phyloP scores from a whole-genome alignment of 768 basidiomycete species.

The Tylopilus cervinicoccineus region DNA sequence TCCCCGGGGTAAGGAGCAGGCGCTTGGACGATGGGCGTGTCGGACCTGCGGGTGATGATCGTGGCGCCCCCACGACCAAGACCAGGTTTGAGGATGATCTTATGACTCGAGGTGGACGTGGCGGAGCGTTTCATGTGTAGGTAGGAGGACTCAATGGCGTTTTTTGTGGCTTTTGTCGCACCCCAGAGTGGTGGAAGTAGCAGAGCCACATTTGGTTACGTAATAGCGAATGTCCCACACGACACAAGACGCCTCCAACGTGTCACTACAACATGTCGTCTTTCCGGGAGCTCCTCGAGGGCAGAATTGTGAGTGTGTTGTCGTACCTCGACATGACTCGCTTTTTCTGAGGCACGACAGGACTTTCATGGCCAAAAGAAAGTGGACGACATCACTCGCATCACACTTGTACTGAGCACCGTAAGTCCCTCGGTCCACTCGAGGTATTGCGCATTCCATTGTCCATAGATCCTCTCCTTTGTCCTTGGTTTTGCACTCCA shows the following conservation, averaged over 20 bases:
- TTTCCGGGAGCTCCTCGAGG: slow-evolving; percentile 27
- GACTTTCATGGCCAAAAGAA: slow-evolving; percentile 32
- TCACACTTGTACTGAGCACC: slow-evolving; percentile 21
- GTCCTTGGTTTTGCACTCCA: slow-evolving; percentile 27
- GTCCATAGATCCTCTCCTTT: slow-evolving; percentile 28
- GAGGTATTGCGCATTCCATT: not conserved
- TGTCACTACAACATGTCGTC: slow-evolving; percentile 20
- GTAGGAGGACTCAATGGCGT: not conserved
- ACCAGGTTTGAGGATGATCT: slow-evolving; percentile 42
- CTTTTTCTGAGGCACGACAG: slow-evolving; percentile 13
- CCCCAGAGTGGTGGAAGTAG: no score
- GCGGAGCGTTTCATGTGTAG: slow-evolving; percentile 21
- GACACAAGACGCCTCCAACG: not conserved
- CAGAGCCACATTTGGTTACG: slow-evolving; percentile 10
- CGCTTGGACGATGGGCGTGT: slow-evolving; percentile 18
- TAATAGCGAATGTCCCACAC: slow-evolving; percentile 2
- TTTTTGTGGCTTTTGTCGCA: not conserved
- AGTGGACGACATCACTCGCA: slow-evolving; percentile 21
- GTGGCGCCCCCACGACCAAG: slow-evolving; percentile 25
- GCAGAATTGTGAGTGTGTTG: slow-evolving; percentile 25
- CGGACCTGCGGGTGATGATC: slow-evolving; percentile 24
- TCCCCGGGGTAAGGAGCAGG: slow-evolving; percentile 20
- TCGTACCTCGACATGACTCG: not conserved
- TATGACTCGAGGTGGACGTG: slow-evolving; percentile 24
- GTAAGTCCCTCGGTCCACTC: slow-evolving; percentile 14